Percentiles rank a stretch among this genome's conserved stretches.
Evolutionary conservation across 2,329 filamentous ascomycete genomes (phyloP).

Genomic region (Fusarium anguioides): DNA sequence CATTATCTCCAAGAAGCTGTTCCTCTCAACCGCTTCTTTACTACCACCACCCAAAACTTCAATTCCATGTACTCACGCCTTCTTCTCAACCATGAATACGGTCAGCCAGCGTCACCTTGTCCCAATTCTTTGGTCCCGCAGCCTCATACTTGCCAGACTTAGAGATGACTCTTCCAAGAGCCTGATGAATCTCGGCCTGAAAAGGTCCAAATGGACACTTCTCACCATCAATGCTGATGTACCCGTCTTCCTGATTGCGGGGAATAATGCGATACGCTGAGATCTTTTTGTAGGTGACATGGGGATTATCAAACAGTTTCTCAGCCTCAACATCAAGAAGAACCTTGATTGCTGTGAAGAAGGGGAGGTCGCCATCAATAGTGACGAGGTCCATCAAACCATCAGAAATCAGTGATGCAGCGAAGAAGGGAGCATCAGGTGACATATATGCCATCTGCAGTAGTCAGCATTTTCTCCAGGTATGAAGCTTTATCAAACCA

Average conservation of each 20-base stretch:
- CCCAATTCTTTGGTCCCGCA: slow-evolving; percentile 64
- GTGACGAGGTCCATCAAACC: slow-evolving; percentile 87
- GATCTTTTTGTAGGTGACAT: slow-evolving; percentile 86
- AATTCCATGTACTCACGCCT: not conserved
- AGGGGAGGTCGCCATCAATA: slow-evolving; percentile 79
- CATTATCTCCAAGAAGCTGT: slow-evolving; percentile 29
- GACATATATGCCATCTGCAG: slow-evolving; percentile 88
- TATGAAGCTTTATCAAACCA: slow-evolving; percentile 11
- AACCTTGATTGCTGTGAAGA: slow-evolving; percentile 73
- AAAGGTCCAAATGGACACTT: slow-evolving; percentile 87
- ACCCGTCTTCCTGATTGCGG: slow-evolving; percentile 75
- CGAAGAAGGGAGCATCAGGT: slow-evolving; percentile 86
- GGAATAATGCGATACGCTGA: slow-evolving; percentile 88
- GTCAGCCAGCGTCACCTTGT: slow-evolving; percentile 52
- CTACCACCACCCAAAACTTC: not conserved
- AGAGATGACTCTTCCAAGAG: slow-evolving; percentile 85
- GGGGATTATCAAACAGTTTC: slow-evolving; percentile 81
- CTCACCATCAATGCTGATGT: slow-evolving; percentile 96
- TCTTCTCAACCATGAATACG: slow-evolving; percentile 43
- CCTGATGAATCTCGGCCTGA: slow-evolving; percentile 88
- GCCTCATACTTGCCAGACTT: slow-evolving; percentile 79
- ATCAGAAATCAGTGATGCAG: slow-evolving; percentile 83
- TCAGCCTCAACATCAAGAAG: slow-evolving; percentile 78
- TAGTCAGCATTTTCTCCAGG: slow-evolving; percentile 20
- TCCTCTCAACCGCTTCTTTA: not conserved